A percentile compares a stretch with the other conserved stretches of the same genome.
phyloP scores from a whole-genome alignment of 176 grass and related monocot species.

The Musa schizocarpa region DNA sequence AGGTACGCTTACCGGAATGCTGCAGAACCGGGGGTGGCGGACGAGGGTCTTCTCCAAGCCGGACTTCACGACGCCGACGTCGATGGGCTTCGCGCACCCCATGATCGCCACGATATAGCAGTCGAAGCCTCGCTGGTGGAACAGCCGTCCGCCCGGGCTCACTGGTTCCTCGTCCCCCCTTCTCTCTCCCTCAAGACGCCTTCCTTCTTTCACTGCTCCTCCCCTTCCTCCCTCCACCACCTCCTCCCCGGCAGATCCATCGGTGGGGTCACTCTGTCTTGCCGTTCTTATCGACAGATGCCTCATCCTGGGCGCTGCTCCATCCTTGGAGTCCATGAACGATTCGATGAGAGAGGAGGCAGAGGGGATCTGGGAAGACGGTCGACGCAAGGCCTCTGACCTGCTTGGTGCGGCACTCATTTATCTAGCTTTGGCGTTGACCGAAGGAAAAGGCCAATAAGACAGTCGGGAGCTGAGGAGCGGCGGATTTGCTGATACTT shows the following conservation, averaged over 20 bases:
- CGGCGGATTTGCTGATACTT: too few relatives aligned
- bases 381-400: too few relatives aligned
- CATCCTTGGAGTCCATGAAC: too few relatives aligned
- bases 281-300: neutral
- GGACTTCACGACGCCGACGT: slow-evolving; percentile 30
- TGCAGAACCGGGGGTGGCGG: slow-evolving; percentile 70
- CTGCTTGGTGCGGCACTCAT: too few relatives aligned
- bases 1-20: slow-evolving; percentile 41
- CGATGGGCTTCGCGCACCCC: slow-evolving; percentile 27
- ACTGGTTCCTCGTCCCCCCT: slow-evolving; percentile 31
- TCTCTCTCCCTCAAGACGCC: slow-evolving; percentile 3
- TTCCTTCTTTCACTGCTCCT: neutral
- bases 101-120: slow-evolving; percentile 67
- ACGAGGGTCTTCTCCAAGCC: slow-evolving; percentile 55
- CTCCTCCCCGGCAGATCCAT: too few relatives aligned
- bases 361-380: too few relatives aligned
- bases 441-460: too few relatives aligned
- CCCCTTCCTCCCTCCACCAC: neutral
- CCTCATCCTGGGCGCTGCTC: neutral
- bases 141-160: slow-evolving; percentile 70
- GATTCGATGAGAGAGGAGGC: too few relatives aligned
- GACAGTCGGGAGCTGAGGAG: too few relatives aligned
- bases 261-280: too few relatives aligned
- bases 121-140: slow-evolving; percentile 57
- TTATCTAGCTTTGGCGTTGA: too few relatives aligned